Evolutionary conservation across 2,329 filamentous ascomycete genomes (phyloP), one percentile per base, ranked within the genome.

Genomic region (Stromatinia cepivora): DNA sequence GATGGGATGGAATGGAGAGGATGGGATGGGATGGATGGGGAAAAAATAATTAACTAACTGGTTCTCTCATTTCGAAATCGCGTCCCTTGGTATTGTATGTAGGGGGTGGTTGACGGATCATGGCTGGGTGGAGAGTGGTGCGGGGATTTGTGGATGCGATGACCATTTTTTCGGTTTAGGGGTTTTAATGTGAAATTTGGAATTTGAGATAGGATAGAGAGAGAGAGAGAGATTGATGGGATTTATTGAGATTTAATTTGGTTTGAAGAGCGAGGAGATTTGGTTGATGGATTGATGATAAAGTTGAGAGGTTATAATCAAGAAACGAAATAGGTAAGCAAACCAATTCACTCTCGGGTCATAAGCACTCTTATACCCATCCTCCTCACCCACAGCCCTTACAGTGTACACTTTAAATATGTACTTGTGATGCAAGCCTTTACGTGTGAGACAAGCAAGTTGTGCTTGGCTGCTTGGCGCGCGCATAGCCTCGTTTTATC

Each of bases 61-160:
- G 66, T 28, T 68, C 46, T 0, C 36, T 22, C 66, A 62, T 68
- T 15, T 50, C 59, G 20, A 63, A 62, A 22, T n/a, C 46, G 3
- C 25, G 59, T 0, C 15, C 57, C 10, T 45, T 42, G 36, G n/a
- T 39, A 9, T 13, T 28, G 15, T 67, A 58, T 5, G 66, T 25
- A 36, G 66, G 57, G 6, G 66, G 46, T 8, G 66, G 66, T 63
- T 68, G 66, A 20, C 66, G 66, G 56, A 67, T 67, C 17, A 67
- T 58, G 17, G 66, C 46, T 34, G 66, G 66, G 56, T 67, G 66
- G 17, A 67, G 66, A 5, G 66, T 67, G 1, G 66, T 67, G 56
- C 56, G 66, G 56, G 66, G 65, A 8, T 67, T 67, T 9, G 65
- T 52, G 10, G 31, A 17, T 42, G 22, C 13, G 17, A 17, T 15